A percentile compares a stretch with the other conserved stretches of the same genome.
These are phyloP conservation scores for Cordyceps militaris DNA, from an alignment of 2,329 filamentous ascomycete genomes.

Conservation along the genomic window DNA sequence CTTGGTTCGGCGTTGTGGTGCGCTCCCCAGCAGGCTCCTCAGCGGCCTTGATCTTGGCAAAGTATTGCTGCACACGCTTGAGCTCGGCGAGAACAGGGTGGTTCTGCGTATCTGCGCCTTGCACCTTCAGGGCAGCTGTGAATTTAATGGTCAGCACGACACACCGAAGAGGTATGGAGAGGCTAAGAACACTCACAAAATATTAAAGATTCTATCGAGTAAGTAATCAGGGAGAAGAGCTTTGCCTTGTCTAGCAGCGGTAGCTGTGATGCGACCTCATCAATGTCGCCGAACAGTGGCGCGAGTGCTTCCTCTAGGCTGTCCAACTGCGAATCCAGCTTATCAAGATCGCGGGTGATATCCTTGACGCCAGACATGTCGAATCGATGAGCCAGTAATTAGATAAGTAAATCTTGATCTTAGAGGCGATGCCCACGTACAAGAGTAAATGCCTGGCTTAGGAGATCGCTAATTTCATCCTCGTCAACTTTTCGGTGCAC, in stretches of 20 bases:
- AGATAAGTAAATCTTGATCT: neutral
- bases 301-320: conserved; percentile 65
- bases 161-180: too few relatives aligned
- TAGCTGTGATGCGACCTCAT: conserved; percentile 65
- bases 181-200: conserved; percentile 56
- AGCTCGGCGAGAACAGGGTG: conserved; percentile 84
- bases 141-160: conserved; percentile 1
- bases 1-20: conserved; percentile 56
- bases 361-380: conserved; percentile 42
- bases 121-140: conserved; percentile 64
- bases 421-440: neutral
- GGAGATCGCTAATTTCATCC: neutral
- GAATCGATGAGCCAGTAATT: neutral
- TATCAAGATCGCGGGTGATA: conserved; percentile 61
- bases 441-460: neutral
- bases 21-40: conserved; percentile 57
- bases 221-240: conserved; percentile 79
- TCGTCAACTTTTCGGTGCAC: conserved; percentile 4
- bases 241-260: conserved; percentile 94
- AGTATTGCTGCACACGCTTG: conserved; percentile 81
- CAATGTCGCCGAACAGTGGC: conserved; percentile 64
- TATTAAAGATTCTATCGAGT: conserved; percentile 82
- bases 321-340: conserved; percentile 73
- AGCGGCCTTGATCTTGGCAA: conserved; percentile 77
- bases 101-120: conserved; percentile 72